Percentiles rank a stretch among this genome's conserved stretches.
Evolutionary conservation across 2,329 filamentous ascomycete species (phyloP).

Genomic region (Grosmannia serpens): DNA sequence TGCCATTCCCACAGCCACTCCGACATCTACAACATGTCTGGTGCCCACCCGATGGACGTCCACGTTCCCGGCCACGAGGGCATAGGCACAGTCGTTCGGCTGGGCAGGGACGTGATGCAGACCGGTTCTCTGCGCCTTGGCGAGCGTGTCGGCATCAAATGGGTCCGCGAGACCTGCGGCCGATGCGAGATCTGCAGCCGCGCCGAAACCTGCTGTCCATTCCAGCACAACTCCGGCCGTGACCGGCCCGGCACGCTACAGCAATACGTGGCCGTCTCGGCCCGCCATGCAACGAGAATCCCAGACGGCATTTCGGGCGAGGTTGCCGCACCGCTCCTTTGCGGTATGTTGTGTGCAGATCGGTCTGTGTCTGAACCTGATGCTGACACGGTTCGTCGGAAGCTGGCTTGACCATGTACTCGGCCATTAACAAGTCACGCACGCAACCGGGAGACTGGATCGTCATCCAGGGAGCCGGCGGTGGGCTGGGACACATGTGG

Average conservation of each 20-base stretch:
- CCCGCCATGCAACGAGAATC: background rate
- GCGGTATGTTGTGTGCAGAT: background rate
- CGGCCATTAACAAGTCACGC: conserved; percentile 1
- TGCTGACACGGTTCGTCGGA: background rate
- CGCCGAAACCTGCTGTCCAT: conserved; percentile 2
- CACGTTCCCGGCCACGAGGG: conserved; percentile 6
- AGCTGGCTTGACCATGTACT: conserved; percentile 4
- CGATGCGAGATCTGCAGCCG: conserved; percentile 5
- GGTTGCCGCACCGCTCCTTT: conserved; percentile 4
- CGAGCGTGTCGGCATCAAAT: conserved; percentile 7
- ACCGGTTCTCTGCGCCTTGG: background rate
- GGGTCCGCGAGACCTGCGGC: conserved; percentile 5
- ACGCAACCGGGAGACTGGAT: conserved; percentile 1
- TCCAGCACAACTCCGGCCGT: conserved; percentile 8
- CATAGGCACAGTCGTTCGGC: conserved; percentile 1
- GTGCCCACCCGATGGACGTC: conserved; percentile 5
- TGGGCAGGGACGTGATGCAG: background rate
- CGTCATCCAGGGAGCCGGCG: conserved; percentile 1
- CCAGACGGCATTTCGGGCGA: conserved; percentile 2
- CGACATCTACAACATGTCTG: conserved; percentile 7
- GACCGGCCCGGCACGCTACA: conserved; percentile 6
- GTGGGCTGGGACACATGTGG: conserved; percentile 1
- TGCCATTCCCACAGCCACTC: conserved; percentile 1
- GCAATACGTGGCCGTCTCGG: conserved; percentile 3
- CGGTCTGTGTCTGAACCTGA: background rate